phyloP scores from a whole-genome alignment of 805 yeast genomes.

The Debaryomyces prosopidis region DNA sequence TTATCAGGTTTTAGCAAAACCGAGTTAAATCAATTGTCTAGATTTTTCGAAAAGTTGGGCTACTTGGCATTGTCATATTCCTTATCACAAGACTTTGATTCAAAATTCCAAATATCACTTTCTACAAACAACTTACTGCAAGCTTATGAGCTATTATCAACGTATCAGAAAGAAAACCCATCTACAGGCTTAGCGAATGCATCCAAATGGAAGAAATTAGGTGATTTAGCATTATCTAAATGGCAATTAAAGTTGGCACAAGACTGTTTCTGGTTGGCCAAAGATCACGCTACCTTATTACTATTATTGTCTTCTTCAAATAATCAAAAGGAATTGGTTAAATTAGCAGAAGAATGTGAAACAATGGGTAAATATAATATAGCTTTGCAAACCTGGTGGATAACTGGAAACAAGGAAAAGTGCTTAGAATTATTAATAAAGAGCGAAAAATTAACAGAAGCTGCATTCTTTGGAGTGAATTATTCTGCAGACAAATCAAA shows the following conservation, averaged over 20 bases:
- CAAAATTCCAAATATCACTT: slow-evolving; percentile 86
- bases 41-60: slow-evolving; percentile 94
- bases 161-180: slow-evolving; percentile 46
- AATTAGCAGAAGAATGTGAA: slow-evolving; percentile 67
- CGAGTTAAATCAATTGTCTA: slow-evolving; percentile 75
- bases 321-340: slow-evolving; percentile 56
- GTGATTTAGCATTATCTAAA: slow-evolving; percentile 76
- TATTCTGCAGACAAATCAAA: slow-evolving; percentile 51
- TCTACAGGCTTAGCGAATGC: slow-evolving; percentile 38
- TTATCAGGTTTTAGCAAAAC: slow-evolving; percentile 63
- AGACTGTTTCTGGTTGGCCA: slow-evolving; percentile 73
- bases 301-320: slow-evolving; percentile 82
- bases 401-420: slow-evolving; percentile 64
- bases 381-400: slow-evolving; percentile 92
- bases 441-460: slow-evolving; percentile 78
- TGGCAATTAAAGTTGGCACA: slow-evolving; percentile 85
- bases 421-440: slow-evolving; percentile 66
- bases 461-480: slow-evolving; percentile 74
- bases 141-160: slow-evolving; percentile 56
- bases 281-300: slow-evolving; percentile 79
- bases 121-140: slow-evolving; percentile 67
- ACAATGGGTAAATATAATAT: slow-evolving; percentile 80
- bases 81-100: slow-evolving; percentile 84
- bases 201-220: slow-evolving; percentile 84
- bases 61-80: slow-evolving; percentile 79